These are phyloP conservation scores for Maudiozyma bulderi DNA, from an alignment of 805 yeast genomes.

Conservation along the genomic window DNA sequence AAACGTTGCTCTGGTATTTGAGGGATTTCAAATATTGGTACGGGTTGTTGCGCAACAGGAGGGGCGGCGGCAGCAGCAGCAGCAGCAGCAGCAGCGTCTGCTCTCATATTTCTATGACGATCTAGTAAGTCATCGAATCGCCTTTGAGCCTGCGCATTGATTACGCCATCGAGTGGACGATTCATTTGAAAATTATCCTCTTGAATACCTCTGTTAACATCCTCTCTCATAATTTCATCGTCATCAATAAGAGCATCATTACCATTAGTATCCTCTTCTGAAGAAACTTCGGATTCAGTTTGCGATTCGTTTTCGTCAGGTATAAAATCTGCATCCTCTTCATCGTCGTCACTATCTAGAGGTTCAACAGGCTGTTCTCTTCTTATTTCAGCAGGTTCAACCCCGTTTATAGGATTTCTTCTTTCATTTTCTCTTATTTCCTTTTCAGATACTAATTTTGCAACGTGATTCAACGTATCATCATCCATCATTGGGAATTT, in stretches of 20 bases:
- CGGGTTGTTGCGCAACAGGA: neutral
- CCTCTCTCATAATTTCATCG: conserved; percentile 6
- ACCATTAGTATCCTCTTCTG: conserved; percentile 1
- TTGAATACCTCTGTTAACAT: conserved; percentile 9
- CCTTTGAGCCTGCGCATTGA: conserved; percentile 18
- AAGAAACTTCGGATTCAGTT: conserved; percentile 12
- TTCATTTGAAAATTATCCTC: neutral
- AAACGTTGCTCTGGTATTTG: neutral
- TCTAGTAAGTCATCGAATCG: conserved; percentile 18
- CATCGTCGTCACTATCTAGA: conserved; percentile 9
- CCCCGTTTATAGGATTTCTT: conserved; percentile 1
- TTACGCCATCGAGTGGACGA: conserved; percentile 12
- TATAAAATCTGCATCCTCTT: conserved; percentile 23
- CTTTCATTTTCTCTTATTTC: conserved; percentile 13
- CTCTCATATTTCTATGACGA: conserved; percentile 6
- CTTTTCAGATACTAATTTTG: conserved; percentile 21
- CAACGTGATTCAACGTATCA: conserved; percentile 22
- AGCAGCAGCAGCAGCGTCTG: neutral
- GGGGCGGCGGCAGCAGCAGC: neutral
- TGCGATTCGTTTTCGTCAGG: conserved; percentile 9
- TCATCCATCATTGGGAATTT: conserved; percentile 29
- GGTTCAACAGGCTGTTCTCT: conserved; percentile 8
- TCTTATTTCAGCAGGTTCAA: conserved; percentile 11
- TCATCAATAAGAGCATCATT: neutral
- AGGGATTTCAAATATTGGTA: neutral